phyloP scores from a whole-genome alignment of 1,284 basidiomycete genomes.

The Austroboletus novae-zelandiae region DNA sequence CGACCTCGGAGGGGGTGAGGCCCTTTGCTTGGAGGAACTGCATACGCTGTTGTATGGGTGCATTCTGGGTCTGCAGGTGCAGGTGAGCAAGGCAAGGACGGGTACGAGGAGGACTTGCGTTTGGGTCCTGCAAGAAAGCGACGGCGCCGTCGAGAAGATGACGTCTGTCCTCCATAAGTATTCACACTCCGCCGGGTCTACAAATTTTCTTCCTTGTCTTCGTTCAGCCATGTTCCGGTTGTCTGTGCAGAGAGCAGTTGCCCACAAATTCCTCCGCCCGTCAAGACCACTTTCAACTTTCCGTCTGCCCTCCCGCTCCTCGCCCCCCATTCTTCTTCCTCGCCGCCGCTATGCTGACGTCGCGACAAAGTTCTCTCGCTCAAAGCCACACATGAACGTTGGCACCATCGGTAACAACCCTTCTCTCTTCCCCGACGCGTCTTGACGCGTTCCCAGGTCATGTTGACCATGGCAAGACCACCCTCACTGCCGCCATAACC shows the following conservation, averaged over 20 bases:
- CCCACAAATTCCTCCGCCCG: slow-evolving; percentile 19
- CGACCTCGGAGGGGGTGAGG: slow-evolving; percentile 81
- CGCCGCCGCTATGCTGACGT: slow-evolving; percentile 74
- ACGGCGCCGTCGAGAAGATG: slow-evolving; percentile 81
- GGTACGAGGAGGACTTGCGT: slow-evolving; percentile 40
- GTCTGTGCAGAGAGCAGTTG: not conserved
- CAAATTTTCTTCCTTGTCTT: too few species aligned
- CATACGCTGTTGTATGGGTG: slow-evolving; percentile 81
- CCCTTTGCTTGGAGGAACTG: slow-evolving; percentile 96
- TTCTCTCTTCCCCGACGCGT: slow-evolving; percentile 11
- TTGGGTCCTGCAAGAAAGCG: slow-evolving; percentile 75
- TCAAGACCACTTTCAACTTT: slow-evolving; percentile 42
- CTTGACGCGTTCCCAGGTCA: slow-evolving; percentile 53
- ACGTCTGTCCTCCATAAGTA: slow-evolving; percentile 44
- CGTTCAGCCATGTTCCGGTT: slow-evolving; percentile 44
- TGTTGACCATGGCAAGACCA: slow-evolving; percentile 96
- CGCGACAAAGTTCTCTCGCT: slow-evolving; percentile 70
- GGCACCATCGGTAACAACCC: slow-evolving; percentile 75
- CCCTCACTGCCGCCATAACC: slow-evolving; percentile 97
- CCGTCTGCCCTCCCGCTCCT: not conserved
- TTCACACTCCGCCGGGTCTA: too few species aligned
- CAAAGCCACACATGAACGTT: slow-evolving; percentile 97
- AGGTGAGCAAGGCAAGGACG: too few species aligned
- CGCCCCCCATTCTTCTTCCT: too few species aligned
- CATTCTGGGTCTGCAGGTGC: slow-evolving; percentile 58